A percentile compares a stretch with the other conserved stretches of the same genome.
These are phyloP conservation scores for Citrullus mucosospermus DNA, from an alignment of 306 rosid genomes.

Conservation along the genomic window DNA sequence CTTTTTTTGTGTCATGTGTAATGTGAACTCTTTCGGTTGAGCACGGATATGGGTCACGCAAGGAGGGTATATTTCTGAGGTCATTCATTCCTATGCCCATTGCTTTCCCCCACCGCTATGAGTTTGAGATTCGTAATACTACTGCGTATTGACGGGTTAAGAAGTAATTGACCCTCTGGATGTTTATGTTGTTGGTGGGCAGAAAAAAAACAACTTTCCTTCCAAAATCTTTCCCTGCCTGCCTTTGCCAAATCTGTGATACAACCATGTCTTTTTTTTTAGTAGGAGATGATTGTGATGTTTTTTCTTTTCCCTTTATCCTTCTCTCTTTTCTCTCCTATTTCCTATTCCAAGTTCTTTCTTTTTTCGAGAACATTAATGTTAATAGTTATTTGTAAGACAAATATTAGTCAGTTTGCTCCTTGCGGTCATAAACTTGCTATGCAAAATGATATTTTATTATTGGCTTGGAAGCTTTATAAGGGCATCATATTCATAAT, in stretches of 20 bases:
- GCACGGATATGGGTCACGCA: slow-evolving; percentile 19
- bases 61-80: slow-evolving; percentile 28
- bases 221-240: background rate
- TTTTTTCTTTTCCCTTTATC: slow-evolving; percentile 16
- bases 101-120: slow-evolving; percentile 6
- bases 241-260: slow-evolving; percentile 25
- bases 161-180: slow-evolving; percentile 23
- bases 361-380: slow-evolving; percentile 36
- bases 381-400: slow-evolving; percentile 55
- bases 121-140: slow-evolving; percentile 5
- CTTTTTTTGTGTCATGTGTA: slow-evolving; percentile 56
- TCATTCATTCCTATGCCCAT: slow-evolving; percentile 19
- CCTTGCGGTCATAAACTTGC: slow-evolving; percentile 28
- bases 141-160: slow-evolving; percentile 6
- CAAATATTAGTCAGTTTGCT: slow-evolving; percentile 38
- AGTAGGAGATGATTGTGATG: slow-evolving; percentile 63
- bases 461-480: slow-evolving; percentile 23
- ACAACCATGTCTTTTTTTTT: slow-evolving; percentile 32
- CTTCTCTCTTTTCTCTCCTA: background rate
- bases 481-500: background rate
- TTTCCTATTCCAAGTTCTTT: slow-evolving; percentile 21
- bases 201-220: slow-evolving; percentile 21
- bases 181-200: slow-evolving; percentile 22
- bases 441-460: slow-evolving; percentile 25
- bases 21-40: slow-evolving; percentile 50